phyloP scores from a whole-genome alignment of 2,329 filamentous ascomycete species.

The Purpureocillium lavendulum region DNA sequence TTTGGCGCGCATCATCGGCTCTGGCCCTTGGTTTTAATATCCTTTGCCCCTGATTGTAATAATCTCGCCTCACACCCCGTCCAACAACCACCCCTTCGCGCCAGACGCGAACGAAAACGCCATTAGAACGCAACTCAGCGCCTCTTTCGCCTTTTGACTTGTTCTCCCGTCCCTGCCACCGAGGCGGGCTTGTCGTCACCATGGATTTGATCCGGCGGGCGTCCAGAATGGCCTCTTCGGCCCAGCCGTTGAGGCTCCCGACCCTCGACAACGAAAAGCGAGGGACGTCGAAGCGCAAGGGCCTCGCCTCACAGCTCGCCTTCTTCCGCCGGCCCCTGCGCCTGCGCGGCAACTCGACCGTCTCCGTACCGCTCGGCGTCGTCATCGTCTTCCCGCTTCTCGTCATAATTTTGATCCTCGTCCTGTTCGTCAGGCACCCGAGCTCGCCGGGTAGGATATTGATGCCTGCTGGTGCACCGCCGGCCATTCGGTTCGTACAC shows the following conservation, averaged over 20 bases:
- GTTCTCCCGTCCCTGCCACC: conserved; percentile 34
- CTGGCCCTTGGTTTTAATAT: background rate
- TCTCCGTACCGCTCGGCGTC: conserved; percentile 87
- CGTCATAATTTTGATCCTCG: conserved; percentile 81
- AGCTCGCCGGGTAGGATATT: conserved; percentile 73
- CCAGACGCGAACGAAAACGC: background rate
- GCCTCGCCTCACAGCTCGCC: conserved; percentile 48
- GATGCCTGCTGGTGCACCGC: conserved; percentile 81
- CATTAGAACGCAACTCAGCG: background rate
- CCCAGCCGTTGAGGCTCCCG: conserved; percentile 33
- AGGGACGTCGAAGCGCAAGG: conserved; percentile 26
- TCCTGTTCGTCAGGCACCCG: conserved; percentile 84
- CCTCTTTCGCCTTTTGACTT: background rate
- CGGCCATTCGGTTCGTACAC: conserved; percentile 69
- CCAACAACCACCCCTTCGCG: conserved; percentile 17
- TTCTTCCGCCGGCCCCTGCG: conserved; percentile 84
- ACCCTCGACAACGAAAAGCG: conserved; percentile 41
- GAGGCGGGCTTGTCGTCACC: conserved; percentile 17
- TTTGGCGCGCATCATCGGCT: background rate
- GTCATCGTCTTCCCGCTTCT: conserved; percentile 89
- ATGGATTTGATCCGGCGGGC: conserved; percentile 54
- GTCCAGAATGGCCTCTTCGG: conserved; percentile 38
- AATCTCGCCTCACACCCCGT: conserved; percentile 13
- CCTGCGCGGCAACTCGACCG: conserved; percentile 81
- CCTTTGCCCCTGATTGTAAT: conserved; percentile 6